Percentiles rank a stretch among this genome's conserved stretches.
Conservation (phyloP, 2,329 filamentous ascomycete genomes). For the Lomentospora prolificans region DNA sequence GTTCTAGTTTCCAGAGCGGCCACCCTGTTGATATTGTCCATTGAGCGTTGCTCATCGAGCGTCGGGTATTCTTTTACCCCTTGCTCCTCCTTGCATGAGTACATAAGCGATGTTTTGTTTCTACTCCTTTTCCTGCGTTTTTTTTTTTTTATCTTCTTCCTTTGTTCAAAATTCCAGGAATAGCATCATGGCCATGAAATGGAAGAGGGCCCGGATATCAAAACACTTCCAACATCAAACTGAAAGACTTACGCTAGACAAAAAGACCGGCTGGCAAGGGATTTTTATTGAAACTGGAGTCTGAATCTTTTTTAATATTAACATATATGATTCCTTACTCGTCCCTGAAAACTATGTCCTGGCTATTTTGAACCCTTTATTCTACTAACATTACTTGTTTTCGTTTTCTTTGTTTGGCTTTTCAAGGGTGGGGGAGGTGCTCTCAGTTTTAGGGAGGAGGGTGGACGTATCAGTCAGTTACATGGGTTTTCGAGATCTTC, state of each 20-base stretch:
- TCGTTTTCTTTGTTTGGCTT: too few species aligned
- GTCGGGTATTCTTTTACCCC: background rate
- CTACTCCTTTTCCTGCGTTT: background rate
- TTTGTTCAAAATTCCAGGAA: background rate
- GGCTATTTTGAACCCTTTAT: background rate
- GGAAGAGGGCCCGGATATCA: background rate
- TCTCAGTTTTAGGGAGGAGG: too few species aligned
- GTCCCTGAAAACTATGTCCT: background rate
- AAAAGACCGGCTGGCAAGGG: background rate
- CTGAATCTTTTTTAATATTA: background rate
- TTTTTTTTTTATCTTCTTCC: conserved; percentile 2
- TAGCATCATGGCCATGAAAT: background rate
- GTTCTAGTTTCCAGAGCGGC: background rate
- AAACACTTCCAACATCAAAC: background rate
- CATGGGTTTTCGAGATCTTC: too few species aligned
- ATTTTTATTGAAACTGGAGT: background rate
- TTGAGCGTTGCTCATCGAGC: background rate
- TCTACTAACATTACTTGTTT: too few species aligned
- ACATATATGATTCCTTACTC: background rate
- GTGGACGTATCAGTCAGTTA: too few species aligned
- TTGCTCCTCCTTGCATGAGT: background rate
- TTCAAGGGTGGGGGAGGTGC: too few species aligned
- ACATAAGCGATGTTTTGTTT: conserved; percentile 1
- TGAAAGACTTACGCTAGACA: conserved; percentile 6
- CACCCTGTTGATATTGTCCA: background rate